Conservation (phyloP, 2,329 filamentous ascomycete species). For the Fusarium sterilihyphosum region DNA sequence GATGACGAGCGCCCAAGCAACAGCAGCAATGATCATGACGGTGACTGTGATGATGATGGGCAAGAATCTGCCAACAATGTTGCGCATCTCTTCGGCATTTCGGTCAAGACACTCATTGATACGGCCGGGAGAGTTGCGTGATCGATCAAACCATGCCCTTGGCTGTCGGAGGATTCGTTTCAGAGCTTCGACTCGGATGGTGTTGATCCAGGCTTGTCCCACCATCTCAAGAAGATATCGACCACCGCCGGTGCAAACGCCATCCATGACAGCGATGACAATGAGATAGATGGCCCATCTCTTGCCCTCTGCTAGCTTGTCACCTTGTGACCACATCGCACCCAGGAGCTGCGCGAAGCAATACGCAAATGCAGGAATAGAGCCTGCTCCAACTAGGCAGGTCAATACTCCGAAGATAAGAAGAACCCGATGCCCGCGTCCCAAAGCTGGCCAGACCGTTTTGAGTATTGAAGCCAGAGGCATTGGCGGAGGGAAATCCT, state of each 20-base stretch:
- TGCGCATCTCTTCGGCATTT: conserved; percentile 88
- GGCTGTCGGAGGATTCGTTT: conserved; percentile 78
- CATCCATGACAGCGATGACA: conserved; percentile 73
- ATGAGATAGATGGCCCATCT: conserved; percentile 78
- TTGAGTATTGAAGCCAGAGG: conserved; percentile 44
- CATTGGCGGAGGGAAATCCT: conserved; percentile 8
- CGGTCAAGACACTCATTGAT: conserved; percentile 80
- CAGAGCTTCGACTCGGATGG: conserved; percentile 74
- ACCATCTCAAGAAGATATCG: conserved; percentile 77
- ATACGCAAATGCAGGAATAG: conserved; percentile 80
- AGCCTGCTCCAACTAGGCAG: conserved; percentile 71
- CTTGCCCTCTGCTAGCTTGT: conserved; percentile 61
- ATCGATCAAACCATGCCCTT: conserved; percentile 78
- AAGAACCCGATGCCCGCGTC: conserved; percentile 58
- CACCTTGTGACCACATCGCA: conserved; percentile 69
- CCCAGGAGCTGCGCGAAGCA: conserved; percentile 77
- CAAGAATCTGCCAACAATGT: conserved; percentile 80
- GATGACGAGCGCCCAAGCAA: conserved; percentile 77
- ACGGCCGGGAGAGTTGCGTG: conserved; percentile 69
- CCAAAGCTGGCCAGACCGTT: conserved; percentile 77
- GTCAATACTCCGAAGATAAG: conserved; percentile 70
- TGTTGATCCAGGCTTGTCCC: conserved; percentile 81
- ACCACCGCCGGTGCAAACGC: conserved; percentile 69
- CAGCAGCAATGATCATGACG: conserved; percentile 73
- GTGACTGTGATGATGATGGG: conserved; percentile 74